These are phyloP conservation scores for Plenodomus tracheiphilus DNA, from an alignment of 2,329 filamentous ascomycete genomes.

Conservation along the genomic window DNA sequence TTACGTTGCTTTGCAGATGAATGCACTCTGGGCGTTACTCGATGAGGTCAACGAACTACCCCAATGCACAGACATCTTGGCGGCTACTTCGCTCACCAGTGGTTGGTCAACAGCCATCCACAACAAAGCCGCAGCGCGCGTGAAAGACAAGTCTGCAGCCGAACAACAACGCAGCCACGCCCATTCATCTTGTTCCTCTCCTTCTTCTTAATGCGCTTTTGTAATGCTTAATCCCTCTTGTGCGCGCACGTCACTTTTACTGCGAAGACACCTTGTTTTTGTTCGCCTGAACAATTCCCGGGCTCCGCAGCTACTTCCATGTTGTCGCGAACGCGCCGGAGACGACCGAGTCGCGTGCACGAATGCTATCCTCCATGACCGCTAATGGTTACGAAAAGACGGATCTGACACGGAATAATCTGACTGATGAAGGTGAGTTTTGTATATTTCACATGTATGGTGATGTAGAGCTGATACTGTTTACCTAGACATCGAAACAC, in stretches of 20 bases:
- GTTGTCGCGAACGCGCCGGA: constrained; percentile 47
- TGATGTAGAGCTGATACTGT: constrained; percentile 9
- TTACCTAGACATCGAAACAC: constrained; percentile 70
- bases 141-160: constrained; percentile 4
- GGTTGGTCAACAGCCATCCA: constrained; percentile 19
- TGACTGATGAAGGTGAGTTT: constrained; percentile 41
- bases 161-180: constrained; percentile 2
- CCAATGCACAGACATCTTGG: constrained; percentile 19
- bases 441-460: background rate
- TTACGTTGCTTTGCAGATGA: background rate
- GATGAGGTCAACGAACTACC: constrained; percentile 15
- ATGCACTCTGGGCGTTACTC: background rate
- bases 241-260: constrained; percentile 7
- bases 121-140: constrained; percentile 30
- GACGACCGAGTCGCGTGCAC: constrained; percentile 41
- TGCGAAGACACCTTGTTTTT: constrained; percentile 4
- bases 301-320: constrained; percentile 30
- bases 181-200: constrained; percentile 16
- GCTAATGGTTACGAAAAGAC: constrained; percentile 42
- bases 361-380: constrained; percentile 49
- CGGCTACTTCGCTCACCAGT: constrained; percentile 11
- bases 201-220: constrained; percentile 13
- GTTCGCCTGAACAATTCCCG: constrained; percentile 4
- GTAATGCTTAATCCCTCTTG: constrained; percentile 29
- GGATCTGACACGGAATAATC: constrained; percentile 43